Evolutionary conservation across 345 rosid species (phyloP).

Genomic region (Arabidopsis arenosa): DNA sequence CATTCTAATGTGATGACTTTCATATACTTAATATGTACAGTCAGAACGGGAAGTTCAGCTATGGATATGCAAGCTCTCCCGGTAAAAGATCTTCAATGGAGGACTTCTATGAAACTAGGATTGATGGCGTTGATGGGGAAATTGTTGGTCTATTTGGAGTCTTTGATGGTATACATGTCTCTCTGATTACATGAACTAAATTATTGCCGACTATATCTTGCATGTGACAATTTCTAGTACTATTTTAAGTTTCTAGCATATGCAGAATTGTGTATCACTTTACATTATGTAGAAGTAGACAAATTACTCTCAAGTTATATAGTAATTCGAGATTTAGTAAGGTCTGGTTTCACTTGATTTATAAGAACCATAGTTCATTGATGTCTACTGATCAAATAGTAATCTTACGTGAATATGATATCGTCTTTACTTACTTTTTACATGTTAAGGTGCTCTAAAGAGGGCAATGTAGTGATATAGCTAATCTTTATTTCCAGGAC

Average conservation of each 20-base stretch:
- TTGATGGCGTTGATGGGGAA: constrained; percentile 89
- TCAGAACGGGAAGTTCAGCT: constrained; percentile 93
- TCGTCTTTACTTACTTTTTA: neutral
- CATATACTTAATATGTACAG: constrained; percentile 47
- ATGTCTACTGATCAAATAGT: neutral
- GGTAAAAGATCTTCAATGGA: constrained; percentile 99
- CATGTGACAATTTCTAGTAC: neutral
- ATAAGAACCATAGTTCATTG: neutral
- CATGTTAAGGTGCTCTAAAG: constrained; percentile 1
- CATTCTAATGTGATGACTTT: neutral
- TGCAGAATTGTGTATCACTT: neutral
- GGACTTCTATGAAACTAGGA: constrained; percentile 95
- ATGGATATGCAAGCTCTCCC: constrained; percentile 97
- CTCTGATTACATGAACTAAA: neutral
- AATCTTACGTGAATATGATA: neutral
- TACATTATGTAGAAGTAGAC: neutral
- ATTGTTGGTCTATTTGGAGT: constrained; percentile 98
- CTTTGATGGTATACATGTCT: constrained; percentile 79
- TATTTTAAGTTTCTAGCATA: constrained; percentile 3
- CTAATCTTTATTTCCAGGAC: constrained; percentile 62
- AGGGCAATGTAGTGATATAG: constrained; percentile 14
- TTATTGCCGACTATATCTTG: neutral
- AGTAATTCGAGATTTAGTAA: neutral
- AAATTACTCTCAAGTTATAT: neutral
- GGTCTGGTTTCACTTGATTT: neutral